Conservation (phyloP, 129 eudicot species). For the Heracleum sosnowskyi region DNA sequence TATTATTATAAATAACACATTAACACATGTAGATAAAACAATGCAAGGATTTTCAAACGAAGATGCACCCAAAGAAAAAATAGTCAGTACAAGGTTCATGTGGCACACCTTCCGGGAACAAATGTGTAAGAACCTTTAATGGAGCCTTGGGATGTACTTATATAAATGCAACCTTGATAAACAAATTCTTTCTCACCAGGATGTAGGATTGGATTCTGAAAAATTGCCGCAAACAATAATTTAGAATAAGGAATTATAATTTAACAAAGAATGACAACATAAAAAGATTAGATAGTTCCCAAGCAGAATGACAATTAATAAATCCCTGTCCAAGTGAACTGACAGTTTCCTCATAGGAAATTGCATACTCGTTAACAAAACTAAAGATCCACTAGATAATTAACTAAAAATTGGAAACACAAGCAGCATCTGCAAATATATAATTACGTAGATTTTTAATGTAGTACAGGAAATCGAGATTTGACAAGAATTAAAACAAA, state of each 20-base stretch:
- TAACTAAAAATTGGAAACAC: not conserved
- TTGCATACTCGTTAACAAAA: not conserved
- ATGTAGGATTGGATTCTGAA: conserved; percentile 60
- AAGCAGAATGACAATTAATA: not conserved
- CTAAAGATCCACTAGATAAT: not conserved
- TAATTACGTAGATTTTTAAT: not conserved
- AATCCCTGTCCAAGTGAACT: not conserved
- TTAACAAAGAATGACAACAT: not conserved
- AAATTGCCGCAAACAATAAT: not conserved
- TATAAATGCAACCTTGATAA: conserved; percentile 41
- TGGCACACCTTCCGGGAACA: conserved; percentile 76
- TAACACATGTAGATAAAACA: too few relatives aligned
- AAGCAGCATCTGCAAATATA: not conserved
- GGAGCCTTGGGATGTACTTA: conserved; percentile 37
- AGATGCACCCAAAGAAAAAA: too few relatives aligned
- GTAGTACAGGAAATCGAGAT: too few relatives aligned
- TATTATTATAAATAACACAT: not conserved
- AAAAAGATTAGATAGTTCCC: not conserved
- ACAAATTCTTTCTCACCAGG: conserved; percentile 70
- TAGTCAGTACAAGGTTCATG: not conserved
- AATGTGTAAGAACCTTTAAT: conserved; percentile 81
- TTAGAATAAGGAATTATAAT: not conserved
- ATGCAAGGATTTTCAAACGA: too few relatives aligned
- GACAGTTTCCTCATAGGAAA: not conserved
- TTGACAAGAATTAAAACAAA: too few relatives aligned